Evolutionary conservation across 371 early-diverging fungal genomes (phyloP), one percentile per base, ranked within the genome.

Genomic region (Mortierella sp.): DNA sequence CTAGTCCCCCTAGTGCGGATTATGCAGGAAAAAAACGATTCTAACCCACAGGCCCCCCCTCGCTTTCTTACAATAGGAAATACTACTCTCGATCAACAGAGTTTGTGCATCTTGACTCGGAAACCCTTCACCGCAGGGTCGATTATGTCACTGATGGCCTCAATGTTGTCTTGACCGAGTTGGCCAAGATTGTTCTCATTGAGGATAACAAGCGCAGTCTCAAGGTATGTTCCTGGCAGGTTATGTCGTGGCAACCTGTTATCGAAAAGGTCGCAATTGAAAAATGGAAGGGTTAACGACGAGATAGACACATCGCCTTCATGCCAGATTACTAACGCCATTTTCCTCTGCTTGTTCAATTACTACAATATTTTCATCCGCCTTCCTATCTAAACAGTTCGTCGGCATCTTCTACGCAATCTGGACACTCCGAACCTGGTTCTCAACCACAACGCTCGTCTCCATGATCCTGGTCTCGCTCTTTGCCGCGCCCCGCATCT

Each of bases 351-450:
- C 31, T 59, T 8, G 24, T n/a, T 21, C 54, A 6, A 11, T 55
- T 11, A 55, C 11, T 24, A 5, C 3, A 5, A 10, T 59, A 3
- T 11, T 28, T 5, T 5, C 28, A 1, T 59, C 14, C 59, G 3
- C 31, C 14, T 40, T 34, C 31, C 40, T 31, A 24, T 43, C 14
- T 16, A 43, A 28, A 13, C 75, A 90, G 74, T 88, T 88, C 37
- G 75, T 92, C 24, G 88, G 88, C 40, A 75, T 82, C 61, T 90
- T 91, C 43, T 92, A 90, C 71, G 61, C 84, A 34, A 78, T 91
- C 67, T 92, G 92, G 92, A 91, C 91, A 48, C 77, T 92, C 69
- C 90, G 90, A 50, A 91, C 90, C 46, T 90, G 87, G 79, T 88
- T 92, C 26, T 88, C 92, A 5, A 92, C 91, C 31, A 90, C 91